Base-by-base conservation (phyloP, 441 rosid species). In the Corymbia calophylla region DNA sequence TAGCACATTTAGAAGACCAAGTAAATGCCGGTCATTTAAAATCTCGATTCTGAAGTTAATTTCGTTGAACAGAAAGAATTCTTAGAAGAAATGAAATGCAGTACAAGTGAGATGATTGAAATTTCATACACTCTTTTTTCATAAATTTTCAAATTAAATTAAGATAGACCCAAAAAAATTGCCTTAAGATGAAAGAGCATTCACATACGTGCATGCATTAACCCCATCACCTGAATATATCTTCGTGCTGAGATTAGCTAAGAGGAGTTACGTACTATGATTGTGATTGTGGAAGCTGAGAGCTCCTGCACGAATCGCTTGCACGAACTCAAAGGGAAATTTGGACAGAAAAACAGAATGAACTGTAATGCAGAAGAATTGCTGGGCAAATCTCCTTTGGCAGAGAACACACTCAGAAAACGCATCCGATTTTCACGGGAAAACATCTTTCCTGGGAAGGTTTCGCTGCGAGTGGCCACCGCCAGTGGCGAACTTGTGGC, bases 371-470 rank as follows among this genome's bases (percentile, higher is more conserved):
- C 82, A 39, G 49, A 73, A 21, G 94, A 95, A 94, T 93, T 93
- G 93, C 93, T 91, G 96, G 95, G 94, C 95, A 94, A 95, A 92
- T 95, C 96, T 94, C 95, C 96, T 95, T 95, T 93, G 97, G 95
- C 96, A 92, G 93, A 82, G 87, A 86, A 81, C 87, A 87, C 77
- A 15, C 54, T 68, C 31, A 47, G 55, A 27, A 9, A 32, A 55
- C 19, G 48, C 87, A 39, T 39, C 64, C 47, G 48, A 86, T 54
- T 86, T 86, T 86, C 87, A 48, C 25, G 16, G 87, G 23, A 10
- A 70, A 70, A 70, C 23, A 70, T 17, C 8, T 68, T 68, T 68
- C 4, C 25, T 27, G 4, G 15, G 81, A 35, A 70, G 35, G 48
- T 70, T 70, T 70, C 48, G 12, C 23, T 9, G 81, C 81, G 29